A percentile compares a stretch with the other conserved stretches of the same genome.
Conservation (phyloP, 495 filamentous ascomycete species). For the Talaromyces proteolyticus region DNA sequence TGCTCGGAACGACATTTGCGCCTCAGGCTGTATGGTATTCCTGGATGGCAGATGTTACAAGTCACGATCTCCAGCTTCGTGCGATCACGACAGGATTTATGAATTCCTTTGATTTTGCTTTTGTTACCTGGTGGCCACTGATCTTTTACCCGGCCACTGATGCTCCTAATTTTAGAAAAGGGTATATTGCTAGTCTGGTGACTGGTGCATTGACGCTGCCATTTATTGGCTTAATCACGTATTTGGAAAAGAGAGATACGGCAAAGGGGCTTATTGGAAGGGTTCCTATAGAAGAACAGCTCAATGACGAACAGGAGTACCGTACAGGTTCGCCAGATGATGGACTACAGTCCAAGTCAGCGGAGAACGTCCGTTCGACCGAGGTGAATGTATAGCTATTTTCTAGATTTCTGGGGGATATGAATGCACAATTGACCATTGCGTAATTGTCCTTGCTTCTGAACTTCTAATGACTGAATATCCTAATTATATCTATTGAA, state of each 20-base stretch:
- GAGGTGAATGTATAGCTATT: slow-evolving; percentile 1
- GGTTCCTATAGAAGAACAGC: not conserved
- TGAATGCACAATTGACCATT: too few species aligned
- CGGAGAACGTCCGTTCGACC: not conserved
- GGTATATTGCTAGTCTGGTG: slow-evolving; percentile 28
- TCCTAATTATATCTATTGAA: too few species aligned
- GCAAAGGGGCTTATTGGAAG: slow-evolving; percentile 18
- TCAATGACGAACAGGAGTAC: not conserved
- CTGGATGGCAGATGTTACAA: slow-evolving; percentile 29
- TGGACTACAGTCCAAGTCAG: not conserved
- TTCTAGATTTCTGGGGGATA: too few species aligned
- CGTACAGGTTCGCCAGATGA: too few species aligned
- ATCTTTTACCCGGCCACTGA: slow-evolving; percentile 28
- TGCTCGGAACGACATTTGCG: slow-evolving; percentile 27
- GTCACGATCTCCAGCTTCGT: slow-evolving; percentile 25
- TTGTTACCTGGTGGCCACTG: slow-evolving; percentile 32
- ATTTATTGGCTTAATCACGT: slow-evolving; percentile 21
- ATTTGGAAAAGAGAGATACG: slow-evolving; percentile 24
- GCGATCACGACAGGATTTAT: slow-evolving; percentile 31
- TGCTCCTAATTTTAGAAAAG: slow-evolving; percentile 25
- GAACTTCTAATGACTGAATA: too few species aligned
- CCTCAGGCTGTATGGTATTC: slow-evolving; percentile 32
- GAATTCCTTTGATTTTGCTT: slow-evolving; percentile 32
- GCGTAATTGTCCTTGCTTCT: too few species aligned
- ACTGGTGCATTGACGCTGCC: slow-evolving; percentile 24